Evolutionary conservation across 495 filamentous ascomycete genomes (phyloP).

Genomic region (Pseudomonodictys pantanalensis): DNA sequence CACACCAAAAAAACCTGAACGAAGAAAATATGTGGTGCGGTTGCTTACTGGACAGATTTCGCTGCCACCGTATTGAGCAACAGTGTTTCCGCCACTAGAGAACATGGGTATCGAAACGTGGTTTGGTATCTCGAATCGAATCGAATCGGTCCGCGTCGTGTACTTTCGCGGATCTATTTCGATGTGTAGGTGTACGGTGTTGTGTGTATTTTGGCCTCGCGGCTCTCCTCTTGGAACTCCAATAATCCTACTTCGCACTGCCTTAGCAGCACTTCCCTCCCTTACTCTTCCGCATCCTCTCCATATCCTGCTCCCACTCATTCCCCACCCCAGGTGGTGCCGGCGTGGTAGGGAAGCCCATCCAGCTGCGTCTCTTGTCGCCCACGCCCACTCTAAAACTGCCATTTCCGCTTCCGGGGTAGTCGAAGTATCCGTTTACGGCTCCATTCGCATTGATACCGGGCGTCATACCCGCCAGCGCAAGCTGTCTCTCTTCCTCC

Average conservation of each 20-base stretch:
- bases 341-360: slow-evolving; percentile 55
- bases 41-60: too few relatives aligned
- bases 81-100: too few relatives aligned
- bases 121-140: neutral
- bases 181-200: too few relatives aligned
- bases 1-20: neutral
- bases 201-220: too few relatives aligned
- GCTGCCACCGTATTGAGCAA: too few relatives aligned
- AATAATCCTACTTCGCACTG: too few relatives aligned
- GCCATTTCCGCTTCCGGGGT: slow-evolving; percentile 41
- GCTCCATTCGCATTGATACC: slow-evolving; percentile 39
- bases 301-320: slow-evolving; percentile 35
- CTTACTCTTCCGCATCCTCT: slow-evolving; percentile 40
- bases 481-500: slow-evolving; percentile 46
- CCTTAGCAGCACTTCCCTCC: slow-evolving; percentile 52
- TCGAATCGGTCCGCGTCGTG: neutral
- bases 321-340: slow-evolving; percentile 43
- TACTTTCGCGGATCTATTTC: too few relatives aligned
- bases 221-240: too few relatives aligned
- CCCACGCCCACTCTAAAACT: slow-evolving; percentile 59
- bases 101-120: slow-evolving; percentile 5
- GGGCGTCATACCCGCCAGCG: slow-evolving; percentile 36
- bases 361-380: slow-evolving; percentile 60
- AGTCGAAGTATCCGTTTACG: slow-evolving; percentile 41
- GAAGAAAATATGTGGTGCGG: too few relatives aligned